These are phyloP conservation scores for Neurospora terricola DNA, from an alignment of 495 filamentous ascomycete species.

Conservation along the genomic window DNA sequence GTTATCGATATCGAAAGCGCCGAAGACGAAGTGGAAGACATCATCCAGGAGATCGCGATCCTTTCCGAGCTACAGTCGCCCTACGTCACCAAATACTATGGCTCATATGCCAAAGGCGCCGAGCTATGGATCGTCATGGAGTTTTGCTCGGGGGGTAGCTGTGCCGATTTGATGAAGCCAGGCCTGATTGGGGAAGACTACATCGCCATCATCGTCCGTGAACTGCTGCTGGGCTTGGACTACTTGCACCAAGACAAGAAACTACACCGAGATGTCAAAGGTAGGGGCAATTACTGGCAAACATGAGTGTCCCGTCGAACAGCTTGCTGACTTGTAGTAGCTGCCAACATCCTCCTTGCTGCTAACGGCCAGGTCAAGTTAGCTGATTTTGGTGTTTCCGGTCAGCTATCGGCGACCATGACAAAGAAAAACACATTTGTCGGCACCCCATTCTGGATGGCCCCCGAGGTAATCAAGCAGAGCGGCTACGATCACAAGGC, in stretches of 20 bases:
- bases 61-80: constrained; percentile 87
- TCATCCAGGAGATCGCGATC: constrained; percentile 96
- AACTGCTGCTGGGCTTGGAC: constrained; percentile 80
- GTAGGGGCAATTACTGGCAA: constrained; percentile 31
- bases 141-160: constrained; percentile 88
- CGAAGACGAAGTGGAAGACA: constrained; percentile 97
- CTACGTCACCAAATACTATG: constrained; percentile 94
- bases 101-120: constrained; percentile 88
- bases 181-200: constrained; percentile 88
- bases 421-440: constrained; percentile 99
- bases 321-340: constrained; percentile 29
- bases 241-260: constrained; percentile 95
- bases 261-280: constrained; percentile 94
- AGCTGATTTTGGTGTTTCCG: constrained; percentile 95
- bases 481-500: constrained; percentile 98
- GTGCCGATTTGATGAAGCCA: constrained; percentile 83
- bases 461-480: constrained; percentile 96
- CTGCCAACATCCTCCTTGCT: constrained; percentile 80
- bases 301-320: not conserved
- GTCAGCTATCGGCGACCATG: constrained; percentile 97
- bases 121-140: constrained; percentile 98
- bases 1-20: constrained; percentile 97
- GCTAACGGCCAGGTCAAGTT: constrained; percentile 92
- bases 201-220: constrained; percentile 85
- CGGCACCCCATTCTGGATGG: constrained; percentile 99